Evolutionary conservation across 768 basidiomycete species (phyloP), one percentile per base, ranked within the genome.

Genomic region (Boletus vermiculosoides): DNA sequence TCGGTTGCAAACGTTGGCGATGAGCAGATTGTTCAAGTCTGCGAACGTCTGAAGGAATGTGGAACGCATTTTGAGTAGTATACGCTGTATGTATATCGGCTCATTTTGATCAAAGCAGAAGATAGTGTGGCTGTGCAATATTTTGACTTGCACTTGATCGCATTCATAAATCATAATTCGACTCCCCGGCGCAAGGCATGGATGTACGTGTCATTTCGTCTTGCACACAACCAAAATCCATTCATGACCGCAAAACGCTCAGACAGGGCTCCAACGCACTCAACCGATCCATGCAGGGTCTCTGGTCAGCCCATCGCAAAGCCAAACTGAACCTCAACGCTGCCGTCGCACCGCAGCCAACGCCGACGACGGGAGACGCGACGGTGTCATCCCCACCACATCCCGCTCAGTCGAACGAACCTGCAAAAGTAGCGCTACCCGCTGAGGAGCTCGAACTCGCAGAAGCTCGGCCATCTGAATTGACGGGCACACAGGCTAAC

Each of bases 1-100:
- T 89, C 88, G 11, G 86, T 92, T 4, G 88, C 90, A 13, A 93
- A 91, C 69, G 82, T 91, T n/a, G 78, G 80, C 42, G 87, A 90
- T 50, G 83, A 81, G 50, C 76, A 80, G 65, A 77, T 87, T 18
- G 64, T 66, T 60, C 62, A 69, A 36, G 84, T 82, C 7, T 87
- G 84, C 57, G 74, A 74, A 71, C 73, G 86, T 51, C 62, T 87
- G 62, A 69, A 50, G 53, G 75, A 77, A 57, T 77, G 74, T 28
- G 73, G 71, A 41, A 20, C 13, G 11, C 57, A 49, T 13, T 80
- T 80, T 61, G 73, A 63, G 46, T 81, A 78, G 79, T 51, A 30
- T 23, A 22, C 34, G n/a, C n/a, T n/a, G n/a, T n/a, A n/a, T n/a
- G 12, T 31, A 34, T 23, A 3, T 10, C 20, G 6, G 5, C 2